Evolutionary conservation across 2,329 filamentous ascomycete species (phyloP), one percentile per base, ranked within the genome.

Genomic region (Byssothecium circinans): DNA sequence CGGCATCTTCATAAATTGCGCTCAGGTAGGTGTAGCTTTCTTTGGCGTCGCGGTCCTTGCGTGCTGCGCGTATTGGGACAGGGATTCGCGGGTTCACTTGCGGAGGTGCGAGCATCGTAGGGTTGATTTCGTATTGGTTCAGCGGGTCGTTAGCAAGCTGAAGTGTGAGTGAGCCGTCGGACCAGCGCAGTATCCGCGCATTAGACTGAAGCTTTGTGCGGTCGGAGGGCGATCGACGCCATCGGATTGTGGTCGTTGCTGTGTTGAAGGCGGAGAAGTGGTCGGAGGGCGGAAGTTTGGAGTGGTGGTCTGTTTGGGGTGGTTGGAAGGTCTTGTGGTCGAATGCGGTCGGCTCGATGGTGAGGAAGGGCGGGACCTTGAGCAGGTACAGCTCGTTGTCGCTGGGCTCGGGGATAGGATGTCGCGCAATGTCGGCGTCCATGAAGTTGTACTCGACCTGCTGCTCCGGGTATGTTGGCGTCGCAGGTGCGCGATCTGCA

Each of bases 1-100:
- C 84, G 36, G 84, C 85, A 22, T 80, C 78, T 49, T 88, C 76
- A 58, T 88, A 83, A 1, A 88, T 87, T 1, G 86, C 84, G 2
- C 85, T 85, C 7, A 89, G 82, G 62, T 91, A 92, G 59, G 86
- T 88, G 68, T 89, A 87, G 6, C 85, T 82, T 59, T 92, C 88
- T 52, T 86, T 81, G 74, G 88, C 87, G 2, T 80, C 76, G 73
- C 81, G 75, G 73, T 52, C 41, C 32, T 52, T 56, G 11, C 45
- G 41, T 7, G 12, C 6, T 41, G 62, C 61, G 14, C 49, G 43
- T 19, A 47, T 56, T 1, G 78, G 77, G 8, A 77, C 78, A 20
- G 79, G 75, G 53, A 77, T 76, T 47, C 69, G 58, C 14, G 78
- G 75, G 54, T 77, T 76, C 44, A 69, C 56, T 46, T 81, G 74